Conservation (phyloP, 352 stramenopile genomes). For the Pythium oligandrum region DNA sequence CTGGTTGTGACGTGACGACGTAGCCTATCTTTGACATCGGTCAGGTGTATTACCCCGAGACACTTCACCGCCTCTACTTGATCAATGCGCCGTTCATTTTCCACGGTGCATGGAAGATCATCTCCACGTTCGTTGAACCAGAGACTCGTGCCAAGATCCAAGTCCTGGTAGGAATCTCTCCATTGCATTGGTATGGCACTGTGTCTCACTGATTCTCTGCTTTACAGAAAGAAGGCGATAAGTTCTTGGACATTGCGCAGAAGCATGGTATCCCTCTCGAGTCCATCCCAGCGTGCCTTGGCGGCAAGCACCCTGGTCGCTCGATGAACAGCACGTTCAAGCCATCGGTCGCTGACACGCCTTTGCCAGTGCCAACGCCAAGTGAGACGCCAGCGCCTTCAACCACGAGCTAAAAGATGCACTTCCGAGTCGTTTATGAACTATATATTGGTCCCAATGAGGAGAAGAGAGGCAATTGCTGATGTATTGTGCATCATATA, state of each 20-base stretch:
- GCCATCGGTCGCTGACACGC: constrained; percentile 46
- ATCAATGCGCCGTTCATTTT: constrained; percentile 83
- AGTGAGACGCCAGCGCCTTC: neutral
- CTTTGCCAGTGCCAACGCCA: constrained; percentile 31
- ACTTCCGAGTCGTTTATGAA: neutral
- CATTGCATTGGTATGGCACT: neutral
- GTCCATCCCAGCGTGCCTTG: constrained; percentile 56
- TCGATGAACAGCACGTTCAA: constrained; percentile 71
- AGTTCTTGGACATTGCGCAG: constrained; percentile 50
- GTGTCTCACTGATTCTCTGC: neutral
- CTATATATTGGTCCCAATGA: neutral
- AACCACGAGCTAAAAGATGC: neutral
- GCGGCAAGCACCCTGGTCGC: constrained; percentile 45
- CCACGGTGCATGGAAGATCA: constrained; percentile 78
- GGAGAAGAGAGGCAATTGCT: too few species aligned
- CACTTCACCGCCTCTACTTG: constrained; percentile 69
- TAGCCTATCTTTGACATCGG: constrained; percentile 78
- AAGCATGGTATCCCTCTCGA: constrained; percentile 56
- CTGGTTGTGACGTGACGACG: neutral
- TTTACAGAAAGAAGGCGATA: constrained; percentile 45
- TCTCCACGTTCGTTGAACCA: constrained; percentile 59
- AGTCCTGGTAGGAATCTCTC: constrained; percentile 44
- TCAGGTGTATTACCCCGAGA: constrained; percentile 80
- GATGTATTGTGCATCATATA: too few species aligned
- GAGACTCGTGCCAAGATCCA: constrained; percentile 83